Base-by-base conservation (phyloP, 768 basidiomycete species). In the Lactarius deliciosus region DNA sequence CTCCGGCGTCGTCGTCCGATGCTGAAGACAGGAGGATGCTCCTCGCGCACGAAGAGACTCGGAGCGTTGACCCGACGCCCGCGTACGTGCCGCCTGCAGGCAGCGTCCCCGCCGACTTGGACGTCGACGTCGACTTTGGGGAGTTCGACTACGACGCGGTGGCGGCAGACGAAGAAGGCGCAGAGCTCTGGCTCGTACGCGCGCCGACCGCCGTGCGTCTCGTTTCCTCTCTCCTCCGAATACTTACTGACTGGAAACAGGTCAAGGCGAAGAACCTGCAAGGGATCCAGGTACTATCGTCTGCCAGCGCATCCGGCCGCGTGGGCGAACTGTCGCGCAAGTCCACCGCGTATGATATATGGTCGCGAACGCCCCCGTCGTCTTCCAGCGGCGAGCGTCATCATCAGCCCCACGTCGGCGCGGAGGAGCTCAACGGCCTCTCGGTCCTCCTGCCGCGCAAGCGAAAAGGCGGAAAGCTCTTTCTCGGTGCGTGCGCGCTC, bases 101-200 rank as follows among this genome's bases (percentile, higher is more conserved):
- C 28, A 16, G 50, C 32, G 41, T 38, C 16, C 61, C 45, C 0
- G 32, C 45, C 7, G 64, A 50, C 28, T 43, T 58, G 40, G 70
- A 56, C 28, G 36, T 64, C n/a, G 67, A 57, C 25, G 40, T 66
- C 25, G 70, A 71, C 2, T 71, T 66, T 38, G 70, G 70, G 4
- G 70, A 66, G 18, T 69, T 71, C 53, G 70, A 71, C 41, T 69
- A 66, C 34, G 70, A 71, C 22, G 45, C 70, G 20, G 54, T 71
- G 25, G 64, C 62, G 13, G 64, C 58, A 18, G 68, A 64, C n/a
- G 68, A 66, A 1, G 63, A 66, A 1, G 63, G 57, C 22, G 68
- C 63, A 0, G 70, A 71, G 65, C 68, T 71, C n/a, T 71, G 70
- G 70, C 60, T 71, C 9, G 56, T 71, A 11, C 68, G 70, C 3